Percentiles rank a stretch among this genome's conserved stretches.
phyloP scores from a whole-genome alignment of 2,329 filamentous ascomycete species.

The Fusarium sp. region DNA sequence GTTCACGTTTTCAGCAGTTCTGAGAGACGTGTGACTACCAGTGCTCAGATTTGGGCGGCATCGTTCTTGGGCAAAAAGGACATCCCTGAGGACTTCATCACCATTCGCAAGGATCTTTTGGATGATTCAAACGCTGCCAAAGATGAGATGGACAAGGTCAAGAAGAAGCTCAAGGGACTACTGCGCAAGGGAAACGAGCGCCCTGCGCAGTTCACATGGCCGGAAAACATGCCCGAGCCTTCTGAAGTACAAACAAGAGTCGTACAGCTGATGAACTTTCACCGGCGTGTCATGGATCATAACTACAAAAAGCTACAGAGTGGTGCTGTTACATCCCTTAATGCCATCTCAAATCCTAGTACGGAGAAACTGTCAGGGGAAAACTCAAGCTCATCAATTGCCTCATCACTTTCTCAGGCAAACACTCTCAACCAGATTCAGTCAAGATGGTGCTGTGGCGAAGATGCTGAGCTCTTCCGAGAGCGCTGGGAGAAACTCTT shows the following conservation, averaged over 20 bases:
- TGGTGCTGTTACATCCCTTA: conserved; percentile 70
- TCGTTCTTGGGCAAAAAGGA: conserved; percentile 91
- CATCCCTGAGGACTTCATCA: conserved; percentile 84
- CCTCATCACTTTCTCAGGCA: conserved; percentile 65
- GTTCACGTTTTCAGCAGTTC: conserved; percentile 96
- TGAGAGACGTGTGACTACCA: conserved; percentile 92
- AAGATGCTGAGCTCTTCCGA: conserved; percentile 92
- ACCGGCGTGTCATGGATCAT: conserved; percentile 91
- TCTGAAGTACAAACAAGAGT: conserved; percentile 92
- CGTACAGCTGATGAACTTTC: conserved; percentile 97
- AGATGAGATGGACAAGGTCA: conserved; percentile 99
- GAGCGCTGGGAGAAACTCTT: conserved; percentile 99
- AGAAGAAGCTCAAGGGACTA: conserved; percentile 97
- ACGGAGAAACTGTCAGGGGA: conserved; percentile 56
- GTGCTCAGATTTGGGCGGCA: conserved; percentile 93
- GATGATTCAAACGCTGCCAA: conserved; percentile 99
- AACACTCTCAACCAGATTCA: conserved; percentile 78
- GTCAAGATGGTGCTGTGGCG: conserved; percentile 93
- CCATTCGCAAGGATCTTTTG: conserved; percentile 90
- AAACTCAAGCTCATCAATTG: conserved; percentile 54
- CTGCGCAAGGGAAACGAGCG: conserved; percentile 92
- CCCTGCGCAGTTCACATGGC: conserved; percentile 98
- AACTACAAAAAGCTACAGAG: conserved; percentile 86
- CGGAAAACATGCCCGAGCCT: conserved; percentile 91
- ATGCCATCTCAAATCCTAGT: conserved; percentile 62